Evolutionary conservation across 2,329 filamentous ascomycete species (phyloP), one percentile per base, ranked within the genome.

Genomic region (Talaromyces pinophilus): DNA sequence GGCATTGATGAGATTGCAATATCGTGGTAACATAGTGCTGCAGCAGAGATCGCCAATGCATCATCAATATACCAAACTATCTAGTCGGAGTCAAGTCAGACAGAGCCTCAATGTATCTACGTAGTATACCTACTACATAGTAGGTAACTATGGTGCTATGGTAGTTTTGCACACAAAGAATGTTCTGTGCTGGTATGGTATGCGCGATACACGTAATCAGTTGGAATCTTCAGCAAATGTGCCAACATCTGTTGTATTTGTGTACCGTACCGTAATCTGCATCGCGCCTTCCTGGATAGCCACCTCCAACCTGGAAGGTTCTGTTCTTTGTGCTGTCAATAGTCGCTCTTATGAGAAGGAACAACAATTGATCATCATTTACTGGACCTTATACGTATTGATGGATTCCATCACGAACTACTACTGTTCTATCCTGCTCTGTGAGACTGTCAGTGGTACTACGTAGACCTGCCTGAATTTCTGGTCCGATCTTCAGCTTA

Each of bases 21-120:
- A 57, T 40, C 33, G 54, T 40, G 54, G n/a, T 38, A 40, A 57
- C 17, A 13, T 35, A 22, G 30, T 55, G 28, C 52, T 38, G 54
- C 52, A 38, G 52, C 54, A 15, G 54, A 57, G 54, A 57, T 57
- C 54, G 54, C 33, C 54, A 15, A 17, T 38, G n/a, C 54, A 33
- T 54, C 28, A 0, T 13, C 44, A 22, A 22, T n/a, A 48, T 55
- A 30, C n/a, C n/a, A n/a, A 17, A 54, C 30, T 33, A 33, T 19
- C 15, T 55, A 33, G 25, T 55, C 50, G 28, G 25, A 54, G 25
- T 54, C 50, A 33, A 55, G 48, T 52, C 46, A 55, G 30, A n/a
- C 28, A 38, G 50, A 54, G 50, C 50, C 25, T 54, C 50, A 33
- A n/a, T 50, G 2, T n/a, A 15, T 19, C 44, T 13, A 19, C 19